These are phyloP conservation scores for Quercus variabilis DNA, from an alignment of 306 rosid genomes.

Conservation along the genomic window DNA sequence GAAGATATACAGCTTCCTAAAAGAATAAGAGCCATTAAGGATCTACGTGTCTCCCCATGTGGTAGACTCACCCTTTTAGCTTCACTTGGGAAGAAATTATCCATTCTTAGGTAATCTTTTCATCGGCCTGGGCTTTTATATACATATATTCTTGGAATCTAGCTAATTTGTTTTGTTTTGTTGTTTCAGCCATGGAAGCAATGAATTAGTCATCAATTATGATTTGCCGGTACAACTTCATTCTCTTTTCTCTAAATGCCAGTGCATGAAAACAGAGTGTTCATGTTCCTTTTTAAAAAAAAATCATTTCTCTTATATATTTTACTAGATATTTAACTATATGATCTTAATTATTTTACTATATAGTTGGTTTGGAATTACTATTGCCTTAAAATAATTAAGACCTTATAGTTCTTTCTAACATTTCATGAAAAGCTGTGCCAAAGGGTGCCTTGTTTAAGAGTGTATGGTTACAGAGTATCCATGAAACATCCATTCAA, in stretches of 20 bases:
- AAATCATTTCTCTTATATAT: too few relatives aligned
- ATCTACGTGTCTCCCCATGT: constrained; percentile 10
- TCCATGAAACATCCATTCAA: too few relatives aligned
- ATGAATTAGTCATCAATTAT: neutral
- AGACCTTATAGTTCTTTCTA: too few relatives aligned
- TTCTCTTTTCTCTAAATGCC: neutral
- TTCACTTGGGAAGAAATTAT: constrained; percentile 17
- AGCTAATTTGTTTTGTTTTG: neutral
- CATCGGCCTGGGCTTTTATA: neutral
- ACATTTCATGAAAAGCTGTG: too few relatives aligned
- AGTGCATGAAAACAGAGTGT: too few relatives aligned
- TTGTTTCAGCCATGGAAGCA: constrained; percentile 18
- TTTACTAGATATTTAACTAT: too few relatives aligned
- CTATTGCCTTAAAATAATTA: too few relatives aligned
- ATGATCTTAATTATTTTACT: too few relatives aligned
- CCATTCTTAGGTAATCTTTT: constrained; percentile 12
- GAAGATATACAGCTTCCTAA: constrained; percentile 16
- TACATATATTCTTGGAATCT: neutral
- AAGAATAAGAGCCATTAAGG: constrained; percentile 11
- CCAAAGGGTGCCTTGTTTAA: too few relatives aligned
- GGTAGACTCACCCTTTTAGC: constrained; percentile 19
- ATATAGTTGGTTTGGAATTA: too few relatives aligned
- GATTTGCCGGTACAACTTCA: constrained; percentile 5
- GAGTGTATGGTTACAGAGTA: too few relatives aligned
- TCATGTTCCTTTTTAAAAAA: too few relatives aligned